phyloP scores from a whole-genome alignment of 305 asterid species.

The Solanum chacoense region DNA sequence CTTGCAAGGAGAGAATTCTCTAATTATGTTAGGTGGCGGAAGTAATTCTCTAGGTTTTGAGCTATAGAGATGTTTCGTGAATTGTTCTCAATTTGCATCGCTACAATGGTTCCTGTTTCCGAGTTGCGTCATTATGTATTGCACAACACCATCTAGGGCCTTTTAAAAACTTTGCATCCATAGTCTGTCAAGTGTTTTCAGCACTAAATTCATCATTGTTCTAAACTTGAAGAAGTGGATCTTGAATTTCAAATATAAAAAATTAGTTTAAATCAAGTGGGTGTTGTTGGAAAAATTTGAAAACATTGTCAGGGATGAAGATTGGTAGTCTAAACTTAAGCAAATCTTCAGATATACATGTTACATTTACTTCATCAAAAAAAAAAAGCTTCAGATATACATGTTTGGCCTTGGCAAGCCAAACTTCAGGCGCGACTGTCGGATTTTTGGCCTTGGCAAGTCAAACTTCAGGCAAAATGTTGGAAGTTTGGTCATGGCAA shows the following conservation, averaged over 20 bases:
- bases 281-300: background rate
- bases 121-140: background rate
- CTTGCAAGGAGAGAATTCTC: background rate
- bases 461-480: background rate
- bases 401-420: background rate
- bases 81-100: background rate
- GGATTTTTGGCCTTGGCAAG: background rate
- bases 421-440: background rate
- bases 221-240: background rate
- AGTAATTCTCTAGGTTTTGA: background rate
- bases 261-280: background rate
- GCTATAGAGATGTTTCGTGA: background rate
- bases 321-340: background rate
- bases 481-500: background rate
- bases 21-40: background rate
- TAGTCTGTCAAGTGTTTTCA: background rate
- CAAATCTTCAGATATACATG: background rate
- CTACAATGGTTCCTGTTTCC: background rate
- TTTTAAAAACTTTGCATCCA: background rate
- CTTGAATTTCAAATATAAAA: background rate
- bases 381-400: background rate
- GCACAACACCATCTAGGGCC: background rate
- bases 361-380: background rate
- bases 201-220: background rate
- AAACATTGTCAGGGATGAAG: background rate